Conservation (phyloP, 2,329 filamentous ascomycete genomes). For the Eutypella sp. region DNA sequence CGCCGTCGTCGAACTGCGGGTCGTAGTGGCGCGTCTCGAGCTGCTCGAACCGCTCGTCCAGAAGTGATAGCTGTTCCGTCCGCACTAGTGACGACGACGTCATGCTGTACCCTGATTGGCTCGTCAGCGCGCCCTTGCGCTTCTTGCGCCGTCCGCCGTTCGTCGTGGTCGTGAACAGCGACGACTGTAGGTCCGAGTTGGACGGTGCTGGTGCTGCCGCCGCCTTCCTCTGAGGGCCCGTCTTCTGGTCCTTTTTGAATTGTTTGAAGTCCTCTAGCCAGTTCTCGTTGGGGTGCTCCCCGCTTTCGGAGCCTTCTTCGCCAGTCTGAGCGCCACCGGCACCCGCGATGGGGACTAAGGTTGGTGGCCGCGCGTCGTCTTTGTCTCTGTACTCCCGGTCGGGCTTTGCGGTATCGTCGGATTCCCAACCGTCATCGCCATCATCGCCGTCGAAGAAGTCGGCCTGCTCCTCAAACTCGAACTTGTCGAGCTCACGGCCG, state of each 20-base stretch:
- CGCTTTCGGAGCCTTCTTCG: constrained; percentile 33
- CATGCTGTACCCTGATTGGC: constrained; percentile 85
- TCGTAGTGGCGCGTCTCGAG: constrained; percentile 71
- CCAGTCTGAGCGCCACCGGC: no score
- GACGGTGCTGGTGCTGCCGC: constrained; percentile 34
- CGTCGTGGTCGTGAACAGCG: constrained; percentile 69
- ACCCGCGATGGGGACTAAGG: constrained; percentile 35
- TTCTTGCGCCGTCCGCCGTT: constrained; percentile 84
- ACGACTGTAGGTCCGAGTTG: constrained; percentile 62
- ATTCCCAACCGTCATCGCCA: constrained; percentile 89
- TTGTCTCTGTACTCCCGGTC: constrained; percentile 45
- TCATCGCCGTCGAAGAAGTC: constrained; percentile 58
- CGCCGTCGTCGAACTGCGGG: constrained; percentile 47
- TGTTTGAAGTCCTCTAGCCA: constrained; percentile 93
- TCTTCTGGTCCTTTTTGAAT: constrained; percentile 78
- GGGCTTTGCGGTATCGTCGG: constrained; percentile 85
- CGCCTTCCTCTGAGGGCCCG: constrained; percentile 35
- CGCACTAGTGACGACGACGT: constrained; percentile 80
- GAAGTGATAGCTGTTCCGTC: constrained; percentile 77
- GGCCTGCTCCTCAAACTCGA: constrained; percentile 69
- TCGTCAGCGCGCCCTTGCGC: constrained; percentile 88
- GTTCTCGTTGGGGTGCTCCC: constrained; percentile 60
- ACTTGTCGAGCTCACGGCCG: constrained; percentile 67
- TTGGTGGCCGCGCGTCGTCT: constrained; percentile 37
- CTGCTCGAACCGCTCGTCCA: constrained; percentile 89